Base-by-base conservation (phyloP, 2,329 filamentous ascomycete genomes). In the Paracoccidioides lutzii region DNA sequence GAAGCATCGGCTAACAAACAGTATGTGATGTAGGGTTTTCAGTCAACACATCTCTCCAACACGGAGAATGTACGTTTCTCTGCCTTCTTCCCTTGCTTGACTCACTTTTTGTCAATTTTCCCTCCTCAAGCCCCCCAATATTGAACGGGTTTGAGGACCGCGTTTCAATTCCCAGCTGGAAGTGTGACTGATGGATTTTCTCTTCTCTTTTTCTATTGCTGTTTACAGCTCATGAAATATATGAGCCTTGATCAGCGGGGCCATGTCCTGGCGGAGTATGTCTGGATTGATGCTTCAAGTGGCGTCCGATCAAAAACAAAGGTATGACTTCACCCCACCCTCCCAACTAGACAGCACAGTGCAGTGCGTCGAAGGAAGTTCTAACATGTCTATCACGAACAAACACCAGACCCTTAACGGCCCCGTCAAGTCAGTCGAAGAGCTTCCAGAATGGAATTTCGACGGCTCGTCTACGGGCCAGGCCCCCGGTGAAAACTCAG, bases 281-380 rank as follows among this genome's bases (percentile, higher is more conserved):
- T 96, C 79, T 96, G 91, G 91, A 86, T 96, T 71, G 90, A 96
- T 70, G 79, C 87, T 62, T 75, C 77, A 62, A 90, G 90, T 71
- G 85, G 86, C 68, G 81, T 88, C 65, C 90, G 93, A 68, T 95
- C 90, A 72, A 98, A 97, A 80, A 91, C 87, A 70, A 94, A 90
- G 81, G 91, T 96, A 80, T 80, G 88, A 79, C 62, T 14, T 51
- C 52, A 53, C 40, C 12, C 44, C 28, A 10, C 44, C 38, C 15
- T 33, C 46, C 50, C 28, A 55, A 41, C 32, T 48, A 48, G 40
- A 60, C 60, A 22, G 22, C 22, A 55, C 50, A 43, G 33, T 50
- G 32, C 38, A 42, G 33, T 38, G 37, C n/a, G n/a, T 22, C 15
- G 33, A 28, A 22, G 14, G 61, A 38, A 46, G 50, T 50, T 41